Evolutionary conservation across 768 basidiomycete species (phyloP), one percentile per base, ranked within the genome.

Genomic region (Pisolithus marmoratus): DNA sequence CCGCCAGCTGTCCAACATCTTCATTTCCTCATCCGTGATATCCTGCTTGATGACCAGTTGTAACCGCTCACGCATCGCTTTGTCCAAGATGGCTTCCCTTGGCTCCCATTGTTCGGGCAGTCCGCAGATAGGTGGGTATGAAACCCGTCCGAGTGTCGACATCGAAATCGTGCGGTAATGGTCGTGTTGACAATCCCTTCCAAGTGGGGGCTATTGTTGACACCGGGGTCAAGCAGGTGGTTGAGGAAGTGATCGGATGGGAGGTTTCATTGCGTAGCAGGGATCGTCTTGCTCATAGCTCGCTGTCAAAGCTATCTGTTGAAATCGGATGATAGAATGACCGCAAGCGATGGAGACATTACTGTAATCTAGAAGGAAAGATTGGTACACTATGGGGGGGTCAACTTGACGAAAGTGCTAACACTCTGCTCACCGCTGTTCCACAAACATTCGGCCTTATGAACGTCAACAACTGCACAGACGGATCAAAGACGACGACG

Each of bases 131-230:
- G 93, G 93, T 0, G 83, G 79, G 14, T 81, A 97, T 85, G 67
- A 98, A 97, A 0, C 95, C 94, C 0, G 92, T 91, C 15, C 83
- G 75, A 9, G 86, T 84, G 65, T 94, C 92, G 54, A 98, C 89
- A 65, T 97, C 93, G 73, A 92, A 98, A 73, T 89, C 88, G 58
- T 88, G 86, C 84, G 9, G 87, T 85, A 53, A 88, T 79, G 12
- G 79, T 76, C 14, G 78, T 79, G 54, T 82, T 80, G 41, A 72
- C 61, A 19, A 56, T 55, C 3, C 65, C 63, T n/a, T 60, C 61
- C 7, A 34, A 34, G 14, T 34, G 12, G 34, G 34, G 34, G 3
- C 34, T 14, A 34, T 34, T 12, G 12, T 12, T 14, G 14, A 15
- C 14, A 12, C 31, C 43, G 12, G 47, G 46, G 36, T 62, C 64